A percentile compares a stretch with the other conserved stretches of the same genome.
Evolutionary conservation across 2,329 filamentous ascomycete genomes (phyloP).

Genomic region (Dothideomycetidae sp.): DNA sequence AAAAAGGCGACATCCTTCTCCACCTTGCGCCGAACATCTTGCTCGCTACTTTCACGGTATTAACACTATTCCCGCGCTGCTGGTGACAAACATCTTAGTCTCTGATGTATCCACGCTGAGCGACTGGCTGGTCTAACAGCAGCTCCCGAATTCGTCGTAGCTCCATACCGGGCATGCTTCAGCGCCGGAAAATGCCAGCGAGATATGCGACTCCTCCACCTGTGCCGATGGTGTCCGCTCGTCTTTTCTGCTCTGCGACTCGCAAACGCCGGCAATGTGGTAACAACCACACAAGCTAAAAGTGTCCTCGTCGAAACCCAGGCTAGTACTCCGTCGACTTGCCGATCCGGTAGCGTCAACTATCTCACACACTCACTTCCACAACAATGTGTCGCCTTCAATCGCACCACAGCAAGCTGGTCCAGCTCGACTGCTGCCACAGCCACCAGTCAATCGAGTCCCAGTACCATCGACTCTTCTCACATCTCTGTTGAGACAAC

Average conservation of each 20-base stretch:
- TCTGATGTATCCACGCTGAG: no score
- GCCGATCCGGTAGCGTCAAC: slow-evolving; percentile 52
- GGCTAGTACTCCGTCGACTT: slow-evolving; percentile 20
- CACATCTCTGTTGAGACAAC: no score
- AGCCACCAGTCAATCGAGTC: no score
- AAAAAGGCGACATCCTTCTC: no score
- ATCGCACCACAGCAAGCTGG: slow-evolving; percentile 28
- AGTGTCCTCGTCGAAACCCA: background rate
- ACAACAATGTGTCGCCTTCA: slow-evolving; percentile 59
- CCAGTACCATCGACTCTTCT: no score
- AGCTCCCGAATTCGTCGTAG: slow-evolving; percentile 1
- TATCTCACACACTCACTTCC: slow-evolving; percentile 68
- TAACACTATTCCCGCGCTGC: no score
- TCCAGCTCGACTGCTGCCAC: slow-evolving; percentile 3
- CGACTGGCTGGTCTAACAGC: no score
- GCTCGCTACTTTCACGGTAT: no score
- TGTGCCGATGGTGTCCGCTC: background rate
- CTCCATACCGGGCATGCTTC: background rate
- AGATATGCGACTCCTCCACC: slow-evolving; percentile 3
- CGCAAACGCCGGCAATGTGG: background rate
- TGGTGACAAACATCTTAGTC: no score
- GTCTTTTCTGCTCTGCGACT: slow-evolving; percentile 5
- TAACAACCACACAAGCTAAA: background rate
- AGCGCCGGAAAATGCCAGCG: slow-evolving; percentile 2
- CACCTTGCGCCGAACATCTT: no score